Conservation (phyloP, 345 rosid genomes). For the Laguncularia racemosa region DNA sequence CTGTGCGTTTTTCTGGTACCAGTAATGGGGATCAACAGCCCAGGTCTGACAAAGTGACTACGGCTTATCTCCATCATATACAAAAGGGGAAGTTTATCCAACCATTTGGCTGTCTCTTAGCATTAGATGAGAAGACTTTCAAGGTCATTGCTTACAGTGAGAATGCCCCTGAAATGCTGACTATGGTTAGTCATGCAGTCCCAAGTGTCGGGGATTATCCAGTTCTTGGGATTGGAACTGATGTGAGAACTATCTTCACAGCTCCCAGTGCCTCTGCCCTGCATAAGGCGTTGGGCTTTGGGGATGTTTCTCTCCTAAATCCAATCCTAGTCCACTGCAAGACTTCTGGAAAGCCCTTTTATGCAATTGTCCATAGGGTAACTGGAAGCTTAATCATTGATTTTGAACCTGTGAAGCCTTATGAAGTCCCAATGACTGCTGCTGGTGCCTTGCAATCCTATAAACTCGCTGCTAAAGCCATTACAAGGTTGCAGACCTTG, state of each 20-base stretch:
- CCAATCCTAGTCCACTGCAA: slow-evolving; percentile 94
- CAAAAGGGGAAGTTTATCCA: slow-evolving; percentile 94
- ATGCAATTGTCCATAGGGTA: slow-evolving; percentile 84
- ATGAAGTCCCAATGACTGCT: slow-evolving; percentile 94
- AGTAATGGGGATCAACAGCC: slow-evolving; percentile 42
- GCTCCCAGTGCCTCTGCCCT: slow-evolving; percentile 83
- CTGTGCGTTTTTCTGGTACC: slow-evolving; percentile 50
- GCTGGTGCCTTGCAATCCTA: slow-evolving; percentile 96
- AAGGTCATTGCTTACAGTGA: slow-evolving; percentile 89
- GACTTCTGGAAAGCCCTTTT: slow-evolving; percentile 91
- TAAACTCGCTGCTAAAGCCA: slow-evolving; percentile 96
- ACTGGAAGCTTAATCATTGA: slow-evolving; percentile 85
- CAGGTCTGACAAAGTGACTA: slow-evolving; percentile 73
- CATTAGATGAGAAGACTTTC: slow-evolving; percentile 79
- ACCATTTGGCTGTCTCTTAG: slow-evolving; percentile 94
- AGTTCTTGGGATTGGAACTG: slow-evolving; percentile 70
- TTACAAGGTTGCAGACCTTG: slow-evolving; percentile 74
- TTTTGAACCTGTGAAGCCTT: slow-evolving; percentile 94
- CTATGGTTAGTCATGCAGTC: slow-evolving; percentile 86
- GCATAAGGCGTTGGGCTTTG: slow-evolving; percentile 80
- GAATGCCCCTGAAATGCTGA: slow-evolving; percentile 86
- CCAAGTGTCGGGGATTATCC: slow-evolving; percentile 90
- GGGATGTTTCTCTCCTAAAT: slow-evolving; percentile 83
- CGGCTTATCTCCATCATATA: slow-evolving; percentile 89
- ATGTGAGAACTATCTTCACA: slow-evolving; percentile 66